Percentiles rank a stretch among this genome's conserved stretches.
phyloP scores from a whole-genome alignment of 2,329 filamentous ascomycete species.

The Colletotrichum tropicicola region DNA sequence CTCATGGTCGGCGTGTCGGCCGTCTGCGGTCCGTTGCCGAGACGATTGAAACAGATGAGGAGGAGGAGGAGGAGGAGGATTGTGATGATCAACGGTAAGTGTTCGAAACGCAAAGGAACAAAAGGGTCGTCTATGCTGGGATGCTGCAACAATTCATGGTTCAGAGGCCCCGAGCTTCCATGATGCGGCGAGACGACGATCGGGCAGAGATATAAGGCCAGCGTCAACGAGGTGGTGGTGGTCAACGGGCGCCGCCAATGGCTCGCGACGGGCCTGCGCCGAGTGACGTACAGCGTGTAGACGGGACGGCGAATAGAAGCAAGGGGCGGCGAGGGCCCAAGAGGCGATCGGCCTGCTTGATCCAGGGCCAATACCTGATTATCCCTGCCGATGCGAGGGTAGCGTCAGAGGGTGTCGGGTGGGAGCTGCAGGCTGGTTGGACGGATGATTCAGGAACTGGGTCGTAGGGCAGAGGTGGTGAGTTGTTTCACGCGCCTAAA shows the following conservation, averaged over 20 bases:
- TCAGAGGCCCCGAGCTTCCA: constrained; percentile 9
- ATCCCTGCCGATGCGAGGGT: constrained; percentile 26
- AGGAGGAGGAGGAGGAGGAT: no score
- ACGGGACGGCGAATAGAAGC: constrained; percentile 12
- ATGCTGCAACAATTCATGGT: constrained; percentile 15
- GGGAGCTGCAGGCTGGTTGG: constrained; percentile 21
- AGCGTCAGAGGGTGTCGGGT: constrained; percentile 27
- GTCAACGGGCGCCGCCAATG: constrained; percentile 20
- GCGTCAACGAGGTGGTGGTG: constrained; percentile 5
- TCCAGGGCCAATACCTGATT: constrained; percentile 30
- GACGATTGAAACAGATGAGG: not conserved
- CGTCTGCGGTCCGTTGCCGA: not conserved
- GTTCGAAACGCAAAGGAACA: not conserved
- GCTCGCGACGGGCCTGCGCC: constrained; percentile 6
- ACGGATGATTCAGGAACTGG: constrained; percentile 19
- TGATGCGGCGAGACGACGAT: not conserved
- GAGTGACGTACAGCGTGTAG: constrained; percentile 28
- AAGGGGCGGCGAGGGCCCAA: constrained; percentile 11
- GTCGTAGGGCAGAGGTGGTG: constrained; percentile 20
- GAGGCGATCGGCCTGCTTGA: constrained; percentile 25
- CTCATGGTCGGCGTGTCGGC: constrained; percentile 9
- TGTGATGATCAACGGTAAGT: not conserved
- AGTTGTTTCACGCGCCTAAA: constrained; percentile 4
- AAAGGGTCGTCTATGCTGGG: not conserved
- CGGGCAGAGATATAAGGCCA: constrained; percentile 18